Evolutionary conservation across 768 basidiomycete genomes (phyloP).

Genomic region (Boletales sp.): DNA sequence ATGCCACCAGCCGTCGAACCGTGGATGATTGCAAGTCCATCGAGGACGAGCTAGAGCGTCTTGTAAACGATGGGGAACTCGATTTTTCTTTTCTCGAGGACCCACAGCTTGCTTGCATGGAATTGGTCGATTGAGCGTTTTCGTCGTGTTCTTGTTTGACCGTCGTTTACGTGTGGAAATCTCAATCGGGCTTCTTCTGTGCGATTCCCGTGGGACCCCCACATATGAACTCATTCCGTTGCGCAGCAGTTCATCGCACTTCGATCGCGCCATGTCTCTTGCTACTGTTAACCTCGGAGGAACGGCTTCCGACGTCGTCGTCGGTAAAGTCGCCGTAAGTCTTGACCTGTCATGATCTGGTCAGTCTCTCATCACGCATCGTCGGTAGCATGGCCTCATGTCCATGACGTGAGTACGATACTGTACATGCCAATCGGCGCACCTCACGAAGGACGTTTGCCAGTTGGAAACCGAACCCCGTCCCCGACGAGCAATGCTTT

Average conservation of each 20-base stretch:
- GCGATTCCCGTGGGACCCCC: too few species aligned
- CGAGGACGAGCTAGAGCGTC: slow-evolving; percentile 18
- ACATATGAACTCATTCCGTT: too few species aligned
- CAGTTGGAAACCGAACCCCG: not conserved
- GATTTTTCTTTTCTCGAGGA: slow-evolving; percentile 27
- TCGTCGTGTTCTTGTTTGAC: not conserved
- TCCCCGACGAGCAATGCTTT: slow-evolving; percentile 34
- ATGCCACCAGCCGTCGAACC: not conserved
- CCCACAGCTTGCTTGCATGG: slow-evolving; percentile 13
- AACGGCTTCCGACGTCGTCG: slow-evolving; percentile 33
- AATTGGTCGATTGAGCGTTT: slow-evolving; percentile 7
- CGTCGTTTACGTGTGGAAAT: not conserved
- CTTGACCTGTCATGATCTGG: not conserved
- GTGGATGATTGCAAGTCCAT: slow-evolving; percentile 12
- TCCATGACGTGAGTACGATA: slow-evolving; percentile 42
- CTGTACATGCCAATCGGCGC: not conserved
- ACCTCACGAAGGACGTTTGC: not conserved
- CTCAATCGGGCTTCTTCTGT: too few species aligned
- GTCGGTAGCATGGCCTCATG: not conserved
- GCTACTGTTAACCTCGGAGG: slow-evolving; percentile 36
- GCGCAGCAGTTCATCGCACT: too few species aligned
- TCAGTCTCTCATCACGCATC: not conserved
- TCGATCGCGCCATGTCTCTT: slow-evolving; percentile 21
- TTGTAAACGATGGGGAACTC: slow-evolving; percentile 20
- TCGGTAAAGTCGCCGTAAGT: slow-evolving; percentile 39